Evolutionary conservation across 2,329 filamentous ascomycete species (phyloP).

Genomic region (Fusarium robinianum): DNA sequence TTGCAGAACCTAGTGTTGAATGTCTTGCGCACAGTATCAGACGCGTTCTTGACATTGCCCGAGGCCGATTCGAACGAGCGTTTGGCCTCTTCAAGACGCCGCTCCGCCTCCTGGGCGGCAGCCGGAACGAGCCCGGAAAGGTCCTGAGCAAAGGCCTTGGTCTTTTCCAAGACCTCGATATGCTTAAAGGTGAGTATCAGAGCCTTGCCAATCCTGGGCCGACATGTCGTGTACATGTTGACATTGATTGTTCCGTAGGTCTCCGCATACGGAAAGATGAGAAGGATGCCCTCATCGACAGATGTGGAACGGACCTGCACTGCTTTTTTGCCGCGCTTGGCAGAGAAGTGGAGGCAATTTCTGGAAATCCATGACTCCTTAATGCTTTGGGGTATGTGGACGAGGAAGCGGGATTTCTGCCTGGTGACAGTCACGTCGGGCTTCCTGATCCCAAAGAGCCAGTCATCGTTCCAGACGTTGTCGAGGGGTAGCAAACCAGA

Average conservation of each 20-base stretch:
- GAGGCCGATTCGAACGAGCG: slow-evolving; percentile 41
- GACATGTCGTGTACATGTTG: slow-evolving; percentile 60
- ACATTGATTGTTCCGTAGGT: slow-evolving; percentile 63
- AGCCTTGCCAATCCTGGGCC: slow-evolving; percentile 64
- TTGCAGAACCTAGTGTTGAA: slow-evolving; percentile 27
- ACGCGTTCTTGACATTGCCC: slow-evolving; percentile 36
- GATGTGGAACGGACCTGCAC: slow-evolving; percentile 55
- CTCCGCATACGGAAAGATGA: slow-evolving; percentile 58
- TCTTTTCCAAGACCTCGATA: slow-evolving; percentile 52
- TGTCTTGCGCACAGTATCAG: slow-evolving; percentile 36
- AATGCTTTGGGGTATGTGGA: slow-evolving; percentile 55
- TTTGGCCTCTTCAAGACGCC: slow-evolving; percentile 43
- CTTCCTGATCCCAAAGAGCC: slow-evolving; percentile 42
- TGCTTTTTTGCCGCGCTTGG: slow-evolving; percentile 52
- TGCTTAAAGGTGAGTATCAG: slow-evolving; percentile 63
- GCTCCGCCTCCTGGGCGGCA: slow-evolving; percentile 46
- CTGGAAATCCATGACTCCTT: slow-evolving; percentile 60
- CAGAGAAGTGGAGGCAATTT: slow-evolving; percentile 60
- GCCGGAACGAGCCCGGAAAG: slow-evolving; percentile 48
- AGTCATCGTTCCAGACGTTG: slow-evolving; percentile 39
- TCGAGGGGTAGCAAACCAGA: slow-evolving; percentile 40
- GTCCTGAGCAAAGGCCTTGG: slow-evolving; percentile 49
- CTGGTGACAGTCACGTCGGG: slow-evolving; percentile 38
- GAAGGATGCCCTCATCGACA: slow-evolving; percentile 55
- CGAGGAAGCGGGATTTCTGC: slow-evolving; percentile 56